Evolutionary conservation across 768 basidiomycete species (phyloP).

Genomic region (Agrocybe praecox): DNA sequence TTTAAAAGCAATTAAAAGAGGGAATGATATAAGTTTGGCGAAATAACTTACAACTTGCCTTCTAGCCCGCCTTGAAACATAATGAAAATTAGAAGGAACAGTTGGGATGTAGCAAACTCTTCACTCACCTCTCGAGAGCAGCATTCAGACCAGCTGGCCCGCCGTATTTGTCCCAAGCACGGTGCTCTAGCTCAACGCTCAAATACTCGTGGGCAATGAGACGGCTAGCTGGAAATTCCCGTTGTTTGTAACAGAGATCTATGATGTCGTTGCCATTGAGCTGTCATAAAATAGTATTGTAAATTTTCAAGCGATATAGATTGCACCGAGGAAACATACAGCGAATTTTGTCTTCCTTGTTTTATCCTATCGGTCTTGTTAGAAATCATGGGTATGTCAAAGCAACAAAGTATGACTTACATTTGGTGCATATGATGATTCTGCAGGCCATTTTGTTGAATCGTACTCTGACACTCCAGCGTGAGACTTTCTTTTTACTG

Average conservation of each 20-base stretch:
- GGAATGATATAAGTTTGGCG: too few relatives aligned
- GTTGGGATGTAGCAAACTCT: not conserved
- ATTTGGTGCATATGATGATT: not conserved
- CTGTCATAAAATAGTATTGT: not conserved
- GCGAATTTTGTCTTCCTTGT: not conserved
- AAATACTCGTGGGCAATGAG: not conserved
- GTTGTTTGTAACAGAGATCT: not conserved
- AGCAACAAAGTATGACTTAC: not conserved
- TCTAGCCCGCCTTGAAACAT: not conserved
- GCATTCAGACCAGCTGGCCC: constrained; percentile 17
- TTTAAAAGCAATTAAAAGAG: too few relatives aligned
- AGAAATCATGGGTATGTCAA: too few relatives aligned
- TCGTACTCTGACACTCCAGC: not conserved
- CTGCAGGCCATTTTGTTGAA: not conserved
- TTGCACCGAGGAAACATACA: not conserved
- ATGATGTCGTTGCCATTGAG: constrained; percentile 2
- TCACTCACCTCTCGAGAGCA: constrained; percentile 2
- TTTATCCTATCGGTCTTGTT: not conserved
- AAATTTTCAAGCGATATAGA: too few relatives aligned
- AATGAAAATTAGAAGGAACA: not conserved
- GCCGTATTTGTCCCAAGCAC: constrained; percentile 26
- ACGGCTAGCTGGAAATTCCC: not conserved
- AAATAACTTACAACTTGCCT: too few relatives aligned
- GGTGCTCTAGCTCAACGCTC: constrained; percentile 13
- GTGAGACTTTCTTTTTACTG: not conserved